Conservation (phyloP, 2,329 filamentous ascomycete species). For the Colletotrichum destructivum region DNA sequence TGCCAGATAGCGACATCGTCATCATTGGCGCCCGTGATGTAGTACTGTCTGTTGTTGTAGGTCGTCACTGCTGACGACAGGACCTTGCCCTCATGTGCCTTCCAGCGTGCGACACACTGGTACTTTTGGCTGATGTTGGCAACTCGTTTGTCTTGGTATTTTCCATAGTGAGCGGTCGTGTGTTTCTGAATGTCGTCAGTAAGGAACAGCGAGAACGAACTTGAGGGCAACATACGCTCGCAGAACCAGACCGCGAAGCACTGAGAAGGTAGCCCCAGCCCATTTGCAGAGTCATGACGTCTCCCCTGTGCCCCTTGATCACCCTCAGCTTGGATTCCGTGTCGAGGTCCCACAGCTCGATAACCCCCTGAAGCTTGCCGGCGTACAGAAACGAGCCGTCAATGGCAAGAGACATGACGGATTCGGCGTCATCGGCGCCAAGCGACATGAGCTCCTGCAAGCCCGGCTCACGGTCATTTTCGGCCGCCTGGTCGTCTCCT, state of each 20-base stretch:
- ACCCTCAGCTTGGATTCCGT: conserved; percentile 91
- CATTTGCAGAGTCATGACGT: conserved; percentile 90
- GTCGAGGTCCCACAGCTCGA: conserved; percentile 97
- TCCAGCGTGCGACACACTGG: conserved; percentile 82
- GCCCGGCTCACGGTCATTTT: conserved; percentile 70
- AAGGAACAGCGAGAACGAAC: too few species aligned
- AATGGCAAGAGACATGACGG: conserved; percentile 83
- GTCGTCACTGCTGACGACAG: conserved; percentile 85
- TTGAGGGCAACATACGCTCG: conserved; percentile 73
- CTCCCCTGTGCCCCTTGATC: conserved; percentile 84
- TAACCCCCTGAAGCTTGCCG: conserved; percentile 87
- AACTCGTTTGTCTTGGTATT: conserved; percentile 64
- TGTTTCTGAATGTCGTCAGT: conserved; percentile 68
- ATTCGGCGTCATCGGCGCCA: conserved; percentile 73
- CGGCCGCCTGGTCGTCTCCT: conserved; percentile 55
- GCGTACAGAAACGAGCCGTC: conserved; percentile 95
- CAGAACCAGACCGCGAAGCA: conserved; percentile 89
- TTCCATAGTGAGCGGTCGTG: conserved; percentile 75
- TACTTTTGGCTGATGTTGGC: conserved; percentile 82
- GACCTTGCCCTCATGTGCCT: conserved; percentile 89
- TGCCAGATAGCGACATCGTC: conserved; percentile 92
- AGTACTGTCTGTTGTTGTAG: conserved; percentile 82
- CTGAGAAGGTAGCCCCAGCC: conserved; percentile 89
- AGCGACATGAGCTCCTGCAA: conserved; percentile 80
- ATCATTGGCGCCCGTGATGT: conserved; percentile 95